Percentiles rank a stretch among this genome's conserved stretches.
phyloP scores from a whole-genome alignment of 345 rosid genomes.

The Arabidopsis arenosa region DNA sequence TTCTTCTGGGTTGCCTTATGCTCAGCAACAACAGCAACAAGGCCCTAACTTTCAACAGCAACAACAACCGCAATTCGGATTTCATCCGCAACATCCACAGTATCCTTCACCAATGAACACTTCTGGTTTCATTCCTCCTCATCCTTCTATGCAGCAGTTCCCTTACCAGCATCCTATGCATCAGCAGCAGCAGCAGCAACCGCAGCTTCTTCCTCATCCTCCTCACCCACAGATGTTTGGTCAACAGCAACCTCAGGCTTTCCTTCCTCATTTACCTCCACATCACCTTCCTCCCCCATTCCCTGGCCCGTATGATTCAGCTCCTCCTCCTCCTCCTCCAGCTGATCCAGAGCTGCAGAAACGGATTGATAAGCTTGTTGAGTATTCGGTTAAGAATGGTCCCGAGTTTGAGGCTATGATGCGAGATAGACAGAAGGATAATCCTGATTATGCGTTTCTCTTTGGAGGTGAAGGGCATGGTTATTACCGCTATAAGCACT shows the following conservation, averaged over 20 bases:
- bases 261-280: conserved; percentile 71
- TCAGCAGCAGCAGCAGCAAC: conserved; percentile 57
- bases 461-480: conserved; percentile 95
- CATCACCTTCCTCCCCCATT: conserved; percentile 72
- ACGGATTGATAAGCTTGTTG: conserved; percentile 94
- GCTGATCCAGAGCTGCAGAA: conserved; percentile 95
- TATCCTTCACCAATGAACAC: conserved; percentile 58
- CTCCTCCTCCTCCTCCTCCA: conserved; percentile 74
- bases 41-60: conserved; percentile 72
- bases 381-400: conserved; percentile 89
- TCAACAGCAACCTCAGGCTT: conserved; percentile 69
- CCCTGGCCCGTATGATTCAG: conserved; percentile 67
- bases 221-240: conserved; percentile 78
- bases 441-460: conserved; percentile 86
- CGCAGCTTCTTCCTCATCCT: conserved; percentile 46
- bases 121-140: conserved; percentile 73
- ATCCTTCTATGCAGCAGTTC: conserved; percentile 81
- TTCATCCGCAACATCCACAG: conserved; percentile 84
- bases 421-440: conserved; percentile 92
- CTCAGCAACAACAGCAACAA: conserved; percentile 77
- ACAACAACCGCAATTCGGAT: conserved; percentile 75
- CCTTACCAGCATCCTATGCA: conserved; percentile 83
- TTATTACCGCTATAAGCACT: conserved; percentile 86
- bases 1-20: conserved; percentile 77
- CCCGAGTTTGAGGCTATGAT: conserved; percentile 98